Percentiles rank a stretch among this genome's conserved stretches.
Evolutionary conservation across 495 filamentous ascomycete genomes (phyloP).

Genomic region (Penicillium coprophilum): DNA sequence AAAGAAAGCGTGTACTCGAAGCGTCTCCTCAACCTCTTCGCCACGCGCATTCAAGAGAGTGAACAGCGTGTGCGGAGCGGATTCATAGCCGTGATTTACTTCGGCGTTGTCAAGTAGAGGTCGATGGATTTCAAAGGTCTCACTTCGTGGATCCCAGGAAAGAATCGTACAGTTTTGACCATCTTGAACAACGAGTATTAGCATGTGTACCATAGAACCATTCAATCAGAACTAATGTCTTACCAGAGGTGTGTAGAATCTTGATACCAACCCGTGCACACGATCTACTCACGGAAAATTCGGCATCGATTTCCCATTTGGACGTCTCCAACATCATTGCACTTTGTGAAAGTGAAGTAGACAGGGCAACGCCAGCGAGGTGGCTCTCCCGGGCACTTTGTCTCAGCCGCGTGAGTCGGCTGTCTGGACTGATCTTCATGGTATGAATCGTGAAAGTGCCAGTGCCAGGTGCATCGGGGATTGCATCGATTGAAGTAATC

Average conservation of each 20-base stretch:
- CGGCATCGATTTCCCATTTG: constrained; percentile 36
- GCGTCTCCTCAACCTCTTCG: constrained; percentile 31
- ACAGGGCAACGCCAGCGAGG: constrained; percentile 4
- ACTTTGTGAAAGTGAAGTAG: background rate
- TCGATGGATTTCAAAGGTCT: constrained; percentile 38
- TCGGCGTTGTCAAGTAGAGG: constrained; percentile 19
- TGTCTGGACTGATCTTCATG: constrained; percentile 33
- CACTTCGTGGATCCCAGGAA: constrained; percentile 28
- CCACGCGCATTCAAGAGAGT: constrained; percentile 21
- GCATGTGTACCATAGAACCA: background rate
- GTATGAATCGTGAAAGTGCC: constrained; percentile 36
- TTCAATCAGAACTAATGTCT: background rate
- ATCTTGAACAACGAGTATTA: constrained; percentile 14
- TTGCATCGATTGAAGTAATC: constrained; percentile 38
- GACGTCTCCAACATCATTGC: constrained; percentile 20
- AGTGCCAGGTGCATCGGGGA: constrained; percentile 11
- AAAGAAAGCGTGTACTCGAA: constrained; percentile 38
- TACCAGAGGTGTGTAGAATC: constrained; percentile 32
- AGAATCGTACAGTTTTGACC: constrained; percentile 26
- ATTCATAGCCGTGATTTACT: constrained; percentile 36
- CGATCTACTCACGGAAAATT: constrained; percentile 26
- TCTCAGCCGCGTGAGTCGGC: constrained; percentile 30
- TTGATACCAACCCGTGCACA: constrained; percentile 33
- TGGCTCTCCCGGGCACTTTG: constrained; percentile 12
- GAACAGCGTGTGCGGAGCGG: constrained; percentile 41